Conservation (phyloP, 2,329 filamentous ascomycete genomes). For the Paradendryphiella salina region DNA sequence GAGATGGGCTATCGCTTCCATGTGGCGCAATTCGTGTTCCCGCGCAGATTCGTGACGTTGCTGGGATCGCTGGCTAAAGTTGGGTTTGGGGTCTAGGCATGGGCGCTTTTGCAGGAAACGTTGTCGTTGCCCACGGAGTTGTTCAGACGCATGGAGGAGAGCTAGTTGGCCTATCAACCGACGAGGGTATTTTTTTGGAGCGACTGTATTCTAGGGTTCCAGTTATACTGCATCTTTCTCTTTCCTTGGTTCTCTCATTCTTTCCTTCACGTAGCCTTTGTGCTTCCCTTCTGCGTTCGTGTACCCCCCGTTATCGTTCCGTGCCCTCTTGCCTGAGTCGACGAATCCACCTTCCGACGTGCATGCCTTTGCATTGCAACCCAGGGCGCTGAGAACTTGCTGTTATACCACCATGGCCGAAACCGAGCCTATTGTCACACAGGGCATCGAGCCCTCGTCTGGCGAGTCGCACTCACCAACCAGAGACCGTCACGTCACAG, state of each 20-base stretch:
- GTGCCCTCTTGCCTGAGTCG: constrained; percentile 11
- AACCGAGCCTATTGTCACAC: constrained; percentile 34
- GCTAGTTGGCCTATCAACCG: neutral
- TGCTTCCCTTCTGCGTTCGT: neutral
- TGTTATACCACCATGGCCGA: constrained; percentile 23
- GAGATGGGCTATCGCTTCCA: neutral
- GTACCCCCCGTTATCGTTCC: neutral
- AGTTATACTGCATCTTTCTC: neutral
- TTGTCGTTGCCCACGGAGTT: constrained; percentile 16
- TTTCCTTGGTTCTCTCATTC: neutral
- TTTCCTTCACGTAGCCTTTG: neutral
- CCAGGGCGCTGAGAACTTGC: neutral
- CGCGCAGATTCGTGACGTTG: neutral
- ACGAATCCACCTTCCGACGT: neutral
- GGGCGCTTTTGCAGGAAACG: constrained; percentile 5
- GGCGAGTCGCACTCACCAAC: constrained; percentile 39
- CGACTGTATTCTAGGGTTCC: neutral
- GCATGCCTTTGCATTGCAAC: neutral
- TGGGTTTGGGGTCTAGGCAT: neutral
- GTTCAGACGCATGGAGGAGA: neutral
- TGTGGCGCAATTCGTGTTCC: neutral
- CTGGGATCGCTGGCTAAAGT: neutral
- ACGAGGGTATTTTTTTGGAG: neutral
- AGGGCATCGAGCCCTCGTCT: constrained; percentile 40
- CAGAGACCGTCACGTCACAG: constrained; percentile 24